A percentile compares a stretch with the other conserved stretches of the same genome.
phyloP scores from a whole-genome alignment of 192 early-diverging fungal species.

The Chytriomyces sp. region DNA sequence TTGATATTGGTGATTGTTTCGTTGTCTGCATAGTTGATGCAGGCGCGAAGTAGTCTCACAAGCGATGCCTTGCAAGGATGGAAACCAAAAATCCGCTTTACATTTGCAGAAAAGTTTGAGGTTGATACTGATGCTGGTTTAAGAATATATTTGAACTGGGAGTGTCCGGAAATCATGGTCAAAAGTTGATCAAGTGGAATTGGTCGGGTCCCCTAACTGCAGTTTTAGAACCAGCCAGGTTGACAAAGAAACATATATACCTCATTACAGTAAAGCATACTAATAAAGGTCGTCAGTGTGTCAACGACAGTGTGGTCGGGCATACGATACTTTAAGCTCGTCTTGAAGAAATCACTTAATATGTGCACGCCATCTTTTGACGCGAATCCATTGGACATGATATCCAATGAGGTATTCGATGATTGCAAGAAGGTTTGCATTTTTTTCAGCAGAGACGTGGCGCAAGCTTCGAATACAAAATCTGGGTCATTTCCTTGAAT shows the following conservation, averaged over 20 bases:
- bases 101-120: background rate
- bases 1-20: conserved; percentile 6
- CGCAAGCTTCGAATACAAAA: background rate
- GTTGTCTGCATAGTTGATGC: conserved; percentile 35
- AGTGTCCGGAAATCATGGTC: conserved; percentile 46
- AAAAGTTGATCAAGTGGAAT: conserved; percentile 38
- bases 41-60: conserved; percentile 49
- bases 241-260: conserved; percentile 8
- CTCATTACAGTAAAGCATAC: conserved; percentile 9
- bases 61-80: conserved; percentile 50
- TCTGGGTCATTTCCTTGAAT: background rate
- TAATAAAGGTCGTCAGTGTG: conserved; percentile 1
- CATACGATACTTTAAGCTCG: conserved; percentile 33
- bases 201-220: conserved; percentile 5
- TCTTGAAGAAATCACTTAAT: conserved; percentile 26
- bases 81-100: background rate
- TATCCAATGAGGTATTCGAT: background rate
- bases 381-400: conserved; percentile 4
- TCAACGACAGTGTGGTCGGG: conserved; percentile 23
- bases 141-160: conserved; percentile 39
- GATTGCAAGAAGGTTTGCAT: background rate
- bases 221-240: conserved; percentile 16
- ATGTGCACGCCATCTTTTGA: background rate
- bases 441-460: conserved; percentile 15
- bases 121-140: conserved; percentile 20